Evolutionary conservation across 805 yeast species (phyloP), one percentile per base, ranked within the genome.

Genomic region (Metschnikowia matae): DNA sequence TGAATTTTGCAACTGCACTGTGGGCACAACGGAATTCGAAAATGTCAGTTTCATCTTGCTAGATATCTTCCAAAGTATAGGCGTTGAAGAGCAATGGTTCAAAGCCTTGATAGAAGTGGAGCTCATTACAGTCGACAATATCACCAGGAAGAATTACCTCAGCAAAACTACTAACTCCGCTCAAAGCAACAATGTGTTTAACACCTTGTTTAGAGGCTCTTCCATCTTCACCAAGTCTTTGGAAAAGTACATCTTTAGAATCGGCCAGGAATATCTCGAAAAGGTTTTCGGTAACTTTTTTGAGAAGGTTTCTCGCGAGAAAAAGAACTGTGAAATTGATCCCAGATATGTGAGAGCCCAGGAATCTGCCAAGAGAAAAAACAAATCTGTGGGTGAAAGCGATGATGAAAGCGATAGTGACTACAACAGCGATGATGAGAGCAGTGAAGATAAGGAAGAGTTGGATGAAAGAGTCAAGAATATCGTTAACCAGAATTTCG

Each of bases 141-240:
- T 71, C 46, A 75, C 79, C 2, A 60, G 79, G 38, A 75, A 72
- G 46, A 70, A 72, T 51, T 69, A 77, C 48, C 62, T 63, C n/a
- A 61, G 62, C n/a, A 67, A 63, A 42, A 23, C 48, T 26, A 48
- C 58, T 18, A 62, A 63, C 50, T 46, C 64, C 36, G 57, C 68
- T 0, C 61, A 71, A 11, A 67, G 72, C 40, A 68, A 63, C 44
- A 78, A 79, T 54, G 65, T 82, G 3, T 77, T 80, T 55, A 84
- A 80, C 54, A 78, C 88, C 0, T 63, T 89, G 14, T 92, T 92
- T 61, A 75, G 99, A 57, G 96, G 97, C 0, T 87, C 89, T 50
- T 83, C 96, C 1, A 75, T 92, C 4, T 74, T 94, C 53, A 84
- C 96, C 0, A 88, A 88, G 62, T 77, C 96, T 0, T 64, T 91